Evolutionary conservation across 2,329 filamentous ascomycete species (phyloP), one percentile per base, ranked within the genome.

Genomic region (Talaromyces sp.): DNA sequence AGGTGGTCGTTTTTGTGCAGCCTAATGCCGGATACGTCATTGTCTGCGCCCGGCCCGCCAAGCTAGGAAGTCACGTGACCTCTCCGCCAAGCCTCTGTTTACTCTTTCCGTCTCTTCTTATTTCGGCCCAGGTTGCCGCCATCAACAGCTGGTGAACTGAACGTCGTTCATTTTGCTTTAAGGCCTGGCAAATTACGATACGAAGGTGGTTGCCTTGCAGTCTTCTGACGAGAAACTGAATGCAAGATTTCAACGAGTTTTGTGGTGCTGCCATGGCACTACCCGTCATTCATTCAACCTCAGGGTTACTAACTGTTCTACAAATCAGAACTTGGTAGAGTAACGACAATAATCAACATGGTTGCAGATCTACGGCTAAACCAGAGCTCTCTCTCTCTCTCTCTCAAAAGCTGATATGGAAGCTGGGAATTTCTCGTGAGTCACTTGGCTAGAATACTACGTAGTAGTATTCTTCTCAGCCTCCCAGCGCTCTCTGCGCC

Each of bases 1-100:
- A 56, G 55, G 60, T 62, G 60, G 60, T 57, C 58, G 56, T 49
- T 62, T 62, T 57, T 32, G 57, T 55, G 60, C 60, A 59, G 57
- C 60, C 56, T 59, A 52, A 55, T 25, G 39, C 47, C 57, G 33
- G 36, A 54, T 59, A 62, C 60, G 60, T 62, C 60, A 62, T 62
- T 59, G 22, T 36, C 55, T n/a, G 44, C 39, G 13, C 27, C 53
- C 25, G 42, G 27, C 13, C 13, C 28, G 13, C 49, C 49, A 32
- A 53, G 49, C 49, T 28, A 28, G 25, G 15, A 28, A 28, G 25
- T 13, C 60, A 62, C 60, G 60, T 62, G 60, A 62, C 30, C 56
- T 62, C 17, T 22, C 49, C 17, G 8, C 49, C 49, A 17, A 30
- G 11, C 49, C 11, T 22, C 10, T 15, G 10, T 53, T 28, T 25